Percentiles rank a stretch among this genome's conserved stretches.
Conservation (phyloP, 2,329 filamentous ascomycete genomes). For the Ophiostoma quercus region DNA sequence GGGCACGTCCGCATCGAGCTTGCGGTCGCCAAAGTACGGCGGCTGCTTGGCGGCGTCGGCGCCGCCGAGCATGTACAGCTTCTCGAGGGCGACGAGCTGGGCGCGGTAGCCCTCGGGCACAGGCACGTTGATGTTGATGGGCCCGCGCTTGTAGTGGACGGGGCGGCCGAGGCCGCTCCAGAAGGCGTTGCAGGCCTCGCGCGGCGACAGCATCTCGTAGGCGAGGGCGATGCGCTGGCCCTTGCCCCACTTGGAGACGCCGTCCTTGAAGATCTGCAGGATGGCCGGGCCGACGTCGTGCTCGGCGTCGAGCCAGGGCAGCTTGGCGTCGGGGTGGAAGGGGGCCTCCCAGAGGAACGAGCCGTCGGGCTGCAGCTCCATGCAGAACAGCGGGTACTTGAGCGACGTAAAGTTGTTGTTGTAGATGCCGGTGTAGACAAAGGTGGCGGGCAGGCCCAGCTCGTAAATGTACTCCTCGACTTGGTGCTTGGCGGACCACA, state of each 20-base stretch:
- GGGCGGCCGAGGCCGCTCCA: constrained; percentile 69
- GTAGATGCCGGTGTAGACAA: constrained; percentile 95
- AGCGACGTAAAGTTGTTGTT: constrained; percentile 98
- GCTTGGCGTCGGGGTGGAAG: constrained; percentile 80
- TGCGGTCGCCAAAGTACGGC: constrained; percentile 56
- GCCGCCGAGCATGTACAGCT: constrained; percentile 50
- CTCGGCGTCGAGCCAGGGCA: constrained; percentile 94
- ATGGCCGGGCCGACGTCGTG: constrained; percentile 92
- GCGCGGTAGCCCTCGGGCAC: constrained; percentile 84
- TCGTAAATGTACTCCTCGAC: constrained; percentile 87
- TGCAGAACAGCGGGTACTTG: constrained; percentile 88
- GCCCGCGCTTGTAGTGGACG: constrained; percentile 70
- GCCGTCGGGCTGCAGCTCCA: constrained; percentile 78
- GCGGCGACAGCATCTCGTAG: constrained; percentile 81
- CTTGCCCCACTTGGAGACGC: constrained; percentile 74
- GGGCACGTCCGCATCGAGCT: constrained; percentile 60
- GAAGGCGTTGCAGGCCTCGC: constrained; percentile 77
- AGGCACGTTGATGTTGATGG: constrained; percentile 78
- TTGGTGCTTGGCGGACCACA: constrained; percentile 89
- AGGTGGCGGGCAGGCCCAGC: constrained; percentile 78
- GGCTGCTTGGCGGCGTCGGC: constrained; percentile 53
- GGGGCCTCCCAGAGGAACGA: constrained; percentile 91
- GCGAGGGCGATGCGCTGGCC: constrained; percentile 73
- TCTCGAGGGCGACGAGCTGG: constrained; percentile 68
- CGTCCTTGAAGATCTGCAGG: constrained; percentile 92